Evolutionary conservation across 192 early-diverging fungal genomes (phyloP).

Genomic region (Coemansia sp.): DNA sequence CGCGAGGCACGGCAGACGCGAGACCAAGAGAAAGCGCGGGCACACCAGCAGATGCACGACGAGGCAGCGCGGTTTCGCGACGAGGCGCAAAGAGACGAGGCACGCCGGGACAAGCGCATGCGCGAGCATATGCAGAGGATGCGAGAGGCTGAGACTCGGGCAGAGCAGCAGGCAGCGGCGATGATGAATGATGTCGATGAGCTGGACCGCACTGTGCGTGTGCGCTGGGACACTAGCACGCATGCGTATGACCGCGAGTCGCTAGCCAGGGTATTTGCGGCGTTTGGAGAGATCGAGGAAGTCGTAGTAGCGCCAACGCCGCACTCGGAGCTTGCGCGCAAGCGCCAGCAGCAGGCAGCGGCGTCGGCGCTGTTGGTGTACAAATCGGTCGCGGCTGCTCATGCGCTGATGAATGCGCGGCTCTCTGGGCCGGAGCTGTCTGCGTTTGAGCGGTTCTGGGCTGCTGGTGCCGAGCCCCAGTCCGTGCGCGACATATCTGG

Average conservation of each 20-base stretch:
- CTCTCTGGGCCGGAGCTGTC: constrained; percentile 1
- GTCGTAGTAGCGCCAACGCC: constrained; percentile 38
- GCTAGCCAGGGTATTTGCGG: constrained; percentile 20
- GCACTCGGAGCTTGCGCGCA: constrained; percentile 6
- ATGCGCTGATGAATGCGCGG: constrained; percentile 34
- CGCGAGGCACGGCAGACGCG: constrained; percentile 16
- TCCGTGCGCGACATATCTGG: constrained; percentile 16
- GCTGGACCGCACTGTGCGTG: constrained; percentile 34
- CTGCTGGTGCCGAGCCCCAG: constrained; percentile 25
- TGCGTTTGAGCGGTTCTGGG: constrained; percentile 36
- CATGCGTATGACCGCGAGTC: background rate
- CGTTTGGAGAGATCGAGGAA: constrained; percentile 46
- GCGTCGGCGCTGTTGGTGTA: constrained; percentile 50
- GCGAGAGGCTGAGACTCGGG: constrained; percentile 4
- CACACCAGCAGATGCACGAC: constrained; percentile 15
- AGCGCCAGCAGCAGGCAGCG: too few relatives aligned
- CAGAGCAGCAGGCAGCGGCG: background rate
- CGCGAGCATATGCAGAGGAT: constrained; percentile 26
- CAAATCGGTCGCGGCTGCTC: constrained; percentile 35
- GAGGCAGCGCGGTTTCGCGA: constrained; percentile 41
- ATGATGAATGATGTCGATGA: constrained; percentile 31
- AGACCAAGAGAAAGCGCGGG: background rate
- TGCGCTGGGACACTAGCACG: constrained; percentile 29
- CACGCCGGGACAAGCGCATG: constrained; percentile 28
- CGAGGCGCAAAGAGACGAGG: constrained; percentile 24